These are phyloP conservation scores for Lentinus brumalis DNA, from an alignment of 768 basidiomycete genomes.

Conservation along the genomic window DNA sequence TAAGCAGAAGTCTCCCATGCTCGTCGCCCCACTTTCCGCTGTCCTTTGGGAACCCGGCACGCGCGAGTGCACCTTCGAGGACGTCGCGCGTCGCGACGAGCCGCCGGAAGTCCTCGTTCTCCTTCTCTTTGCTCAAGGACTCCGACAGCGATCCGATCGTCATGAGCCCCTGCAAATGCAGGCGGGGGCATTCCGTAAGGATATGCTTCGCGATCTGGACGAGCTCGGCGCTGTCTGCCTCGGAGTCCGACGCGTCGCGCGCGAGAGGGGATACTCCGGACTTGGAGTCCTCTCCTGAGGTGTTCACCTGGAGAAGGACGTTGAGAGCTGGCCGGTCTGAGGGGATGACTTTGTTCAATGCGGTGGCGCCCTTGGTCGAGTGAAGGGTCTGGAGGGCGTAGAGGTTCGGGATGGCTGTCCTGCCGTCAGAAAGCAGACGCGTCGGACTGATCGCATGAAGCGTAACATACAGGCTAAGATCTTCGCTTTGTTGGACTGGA, in stretches of 20 bases:
- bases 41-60: constrained; percentile 23
- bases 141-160: constrained; percentile 87
- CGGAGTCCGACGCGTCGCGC: constrained; percentile 33
- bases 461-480: constrained; percentile 69
- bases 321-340: constrained; percentile 60
- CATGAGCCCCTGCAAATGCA: constrained; percentile 89
- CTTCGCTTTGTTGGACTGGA: constrained; percentile 95
- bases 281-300: constrained; percentile 89
- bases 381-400: constrained; percentile 85
- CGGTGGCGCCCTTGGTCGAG: constrained; percentile 76
- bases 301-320: constrained; percentile 92
- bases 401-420: constrained; percentile 83
- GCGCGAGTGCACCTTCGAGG: constrained; percentile 49
- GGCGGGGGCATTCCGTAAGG: constrained; percentile 67
- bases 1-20: constrained; percentile 60
- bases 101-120: constrained; percentile 74
- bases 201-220: constrained; percentile 70
- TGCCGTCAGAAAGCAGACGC: not conserved
- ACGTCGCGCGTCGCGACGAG: constrained; percentile 65
- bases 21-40: constrained; percentile 41
- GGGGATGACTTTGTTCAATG: constrained; percentile 74
- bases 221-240: constrained; percentile 44
- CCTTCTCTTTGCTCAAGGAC: constrained; percentile 55
- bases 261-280: constrained; percentile 76
- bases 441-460: not conserved